Conservation (phyloP, 1,284 basidiomycete genomes). For the Paramarasmius palmivorus region DNA sequence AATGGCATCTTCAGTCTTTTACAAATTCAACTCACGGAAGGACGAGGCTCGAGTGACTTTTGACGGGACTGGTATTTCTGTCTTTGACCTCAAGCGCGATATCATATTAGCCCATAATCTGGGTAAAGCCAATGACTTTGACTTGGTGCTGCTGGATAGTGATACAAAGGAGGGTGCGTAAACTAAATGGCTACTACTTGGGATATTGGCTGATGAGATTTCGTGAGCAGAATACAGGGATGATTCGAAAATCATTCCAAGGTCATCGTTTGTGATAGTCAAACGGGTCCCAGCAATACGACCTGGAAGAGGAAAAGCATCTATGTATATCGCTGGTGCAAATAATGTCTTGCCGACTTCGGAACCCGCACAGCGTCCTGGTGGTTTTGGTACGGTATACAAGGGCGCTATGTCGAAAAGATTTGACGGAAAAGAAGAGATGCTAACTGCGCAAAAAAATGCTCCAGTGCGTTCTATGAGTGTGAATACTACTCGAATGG, state of each 20-base stretch:
- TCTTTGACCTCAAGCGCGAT: conserved; percentile 99
- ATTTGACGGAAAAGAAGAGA: conserved; percentile 86
- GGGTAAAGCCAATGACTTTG: conserved; percentile 96
- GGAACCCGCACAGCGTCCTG: conserved; percentile 36
- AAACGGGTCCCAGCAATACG: conserved; percentile 85
- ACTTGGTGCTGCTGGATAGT: conserved; percentile 85
- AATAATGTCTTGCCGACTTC: conserved; percentile 43
- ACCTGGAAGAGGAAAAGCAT: conserved; percentile 91
- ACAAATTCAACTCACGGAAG: conserved; percentile 95
- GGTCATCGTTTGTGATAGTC: conserved; percentile 92
- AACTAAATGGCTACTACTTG: neutral
- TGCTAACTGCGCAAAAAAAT: conserved; percentile 23
- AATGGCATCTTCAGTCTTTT: conserved; percentile 96
- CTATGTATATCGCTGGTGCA: conserved; percentile 75
- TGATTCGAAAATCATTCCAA: conserved; percentile 88
- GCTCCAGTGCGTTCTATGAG: conserved; percentile 29
- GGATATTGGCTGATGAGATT: neutral
- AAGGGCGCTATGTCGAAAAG: conserved; percentile 84
- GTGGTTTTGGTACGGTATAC: conserved; percentile 46
- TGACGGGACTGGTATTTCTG: conserved; percentile 97
- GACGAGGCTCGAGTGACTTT: conserved; percentile 95
- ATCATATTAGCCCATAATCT: conserved; percentile 96
- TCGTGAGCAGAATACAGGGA: conserved; percentile 80
- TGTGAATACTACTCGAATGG: conserved; percentile 14
- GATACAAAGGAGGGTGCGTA: conserved; percentile 77